Conservation (phyloP, 108 stramenopile genomes). For the Chaetoceros tenuissimus region DNA sequence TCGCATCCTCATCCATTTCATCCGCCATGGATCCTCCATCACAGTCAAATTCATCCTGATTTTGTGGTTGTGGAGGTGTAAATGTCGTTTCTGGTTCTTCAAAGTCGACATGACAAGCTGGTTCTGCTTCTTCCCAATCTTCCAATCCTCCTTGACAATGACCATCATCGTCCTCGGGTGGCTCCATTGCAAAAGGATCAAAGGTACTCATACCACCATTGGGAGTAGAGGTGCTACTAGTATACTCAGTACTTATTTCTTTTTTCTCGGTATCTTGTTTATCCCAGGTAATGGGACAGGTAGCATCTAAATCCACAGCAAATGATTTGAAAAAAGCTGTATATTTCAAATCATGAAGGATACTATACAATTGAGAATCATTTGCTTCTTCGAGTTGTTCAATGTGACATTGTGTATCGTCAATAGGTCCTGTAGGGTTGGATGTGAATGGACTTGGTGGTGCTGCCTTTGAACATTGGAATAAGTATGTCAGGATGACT, state of each 20-base stretch:
- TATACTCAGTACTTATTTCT: background rate
- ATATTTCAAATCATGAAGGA: constrained; percentile 60
- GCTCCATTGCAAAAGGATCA: background rate
- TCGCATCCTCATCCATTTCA: constrained; percentile 68
- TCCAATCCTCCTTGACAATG: constrained; percentile 34
- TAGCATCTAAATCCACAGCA: constrained; percentile 71
- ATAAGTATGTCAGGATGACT: no score
- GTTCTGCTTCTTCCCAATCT: constrained; percentile 30
- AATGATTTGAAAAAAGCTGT: constrained; percentile 70
- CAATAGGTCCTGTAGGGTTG: constrained; percentile 52
- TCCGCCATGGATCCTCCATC: constrained; percentile 25
- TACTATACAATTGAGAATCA: constrained; percentile 70
- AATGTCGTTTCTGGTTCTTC: constrained; percentile 1
- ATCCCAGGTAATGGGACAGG: constrained; percentile 60
- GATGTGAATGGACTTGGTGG: no score
- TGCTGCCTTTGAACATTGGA: no score
- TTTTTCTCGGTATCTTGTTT: constrained; percentile 11
- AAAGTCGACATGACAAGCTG: constrained; percentile 29
- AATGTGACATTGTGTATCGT: constrained; percentile 66
- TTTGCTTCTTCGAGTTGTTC: constrained; percentile 85
- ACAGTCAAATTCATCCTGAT: constrained; percentile 73
- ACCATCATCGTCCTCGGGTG: constrained; percentile 11
- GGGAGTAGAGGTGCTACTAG: background rate
- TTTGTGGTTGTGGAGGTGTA: constrained; percentile 12
- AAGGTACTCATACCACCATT: background rate